Evolutionary conservation across 805 yeast species (phyloP).

Genomic region (Candida krabiensis): DNA sequence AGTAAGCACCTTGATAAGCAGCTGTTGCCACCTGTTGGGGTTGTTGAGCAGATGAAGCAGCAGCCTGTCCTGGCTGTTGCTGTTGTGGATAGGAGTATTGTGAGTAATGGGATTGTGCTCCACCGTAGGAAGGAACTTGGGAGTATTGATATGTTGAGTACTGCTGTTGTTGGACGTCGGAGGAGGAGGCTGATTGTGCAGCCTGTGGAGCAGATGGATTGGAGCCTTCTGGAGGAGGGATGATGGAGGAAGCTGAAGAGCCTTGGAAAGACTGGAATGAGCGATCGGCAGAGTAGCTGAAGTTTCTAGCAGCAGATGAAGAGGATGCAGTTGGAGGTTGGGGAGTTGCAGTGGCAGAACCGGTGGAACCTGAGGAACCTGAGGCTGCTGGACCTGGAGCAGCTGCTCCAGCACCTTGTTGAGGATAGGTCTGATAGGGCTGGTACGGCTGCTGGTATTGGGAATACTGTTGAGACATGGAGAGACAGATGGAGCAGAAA

Average conservation of each 20-base stretch:
- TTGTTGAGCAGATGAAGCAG: slow-evolving; percentile 14
- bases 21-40: slow-evolving; percentile 14
- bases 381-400: background rate
- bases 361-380: background rate
- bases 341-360: background rate
- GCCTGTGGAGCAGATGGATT: slow-evolving; percentile 4
- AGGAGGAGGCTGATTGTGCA: slow-evolving; percentile 4
- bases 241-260: slow-evolving; percentile 1
- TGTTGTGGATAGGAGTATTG: slow-evolving; percentile 19
- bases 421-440: slow-evolving; percentile 7
- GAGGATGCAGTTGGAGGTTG: slow-evolving; percentile 1
- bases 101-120: slow-evolving; percentile 19
- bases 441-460: slow-evolving; percentile 15
- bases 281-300: slow-evolving; percentile 5
- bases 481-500: background rate
- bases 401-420: background rate
- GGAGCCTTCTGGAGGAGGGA: slow-evolving; percentile 3
- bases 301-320: no score
- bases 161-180: slow-evolving; percentile 7
- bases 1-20: slow-evolving; percentile 9
- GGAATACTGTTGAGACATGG: slow-evolving; percentile 15
- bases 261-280: slow-evolving; percentile 1
- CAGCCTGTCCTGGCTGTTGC: slow-evolving; percentile 1
- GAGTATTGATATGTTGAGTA: slow-evolving; percentile 1
- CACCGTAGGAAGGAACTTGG: slow-evolving; percentile 9